Base-by-base conservation (phyloP, 768 basidiomycete genomes). In the Daedaleopsis nitida region DNA sequence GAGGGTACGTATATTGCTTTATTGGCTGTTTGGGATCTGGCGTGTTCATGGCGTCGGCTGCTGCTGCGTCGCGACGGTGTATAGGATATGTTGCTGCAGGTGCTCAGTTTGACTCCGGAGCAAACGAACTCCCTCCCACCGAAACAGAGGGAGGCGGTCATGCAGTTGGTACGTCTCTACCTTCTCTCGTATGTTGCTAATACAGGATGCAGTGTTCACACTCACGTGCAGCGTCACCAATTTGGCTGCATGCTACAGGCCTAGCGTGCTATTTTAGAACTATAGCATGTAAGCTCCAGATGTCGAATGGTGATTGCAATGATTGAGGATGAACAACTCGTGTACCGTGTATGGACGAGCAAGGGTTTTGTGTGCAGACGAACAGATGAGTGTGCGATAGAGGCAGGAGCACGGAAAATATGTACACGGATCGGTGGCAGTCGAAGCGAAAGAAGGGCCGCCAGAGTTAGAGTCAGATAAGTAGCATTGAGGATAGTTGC, bases 31-130 rank as follows among this genome's bases (percentile, higher is more conserved):
- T 42, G 57, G 55, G 34, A 23, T 51, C 39, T n/a, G 44, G 38
- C 6, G 16, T n/a, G n/a, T n/a, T n/a, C n/a, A n/a, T n/a, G n/a
- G n/a, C n/a, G n/a, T n/a, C n/a, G n/a, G n/a, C n/a, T n/a, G n/a
- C n/a, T n/a, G n/a, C n/a, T n/a, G n/a, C n/a, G n/a, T n/a, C n/a
- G n/a, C n/a, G n/a, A n/a, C n/a, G n/a, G n/a, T n/a, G n/a, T n/a
- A n/a, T n/a, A n/a, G n/a, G 81, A 83, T 37, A 91, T 96, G 87
- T 72, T 97, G 55, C 81, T 93, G 74, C 94, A 95, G 76, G 94
- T 98, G 0, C 76, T 98, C 35, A 83, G 80, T 61, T 73, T 98
- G 70, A 88, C 89, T 1, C 86, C 80, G 49, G 93, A 91, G 48
- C 94, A 96, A 72, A 91, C 97, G 63, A 87, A 86, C 50, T 83